Evolutionary conservation across 2,329 filamentous ascomycete genomes (phyloP), one percentile per base, ranked within the genome.

Genomic region (Pseudohalonectria lignicola): DNA sequence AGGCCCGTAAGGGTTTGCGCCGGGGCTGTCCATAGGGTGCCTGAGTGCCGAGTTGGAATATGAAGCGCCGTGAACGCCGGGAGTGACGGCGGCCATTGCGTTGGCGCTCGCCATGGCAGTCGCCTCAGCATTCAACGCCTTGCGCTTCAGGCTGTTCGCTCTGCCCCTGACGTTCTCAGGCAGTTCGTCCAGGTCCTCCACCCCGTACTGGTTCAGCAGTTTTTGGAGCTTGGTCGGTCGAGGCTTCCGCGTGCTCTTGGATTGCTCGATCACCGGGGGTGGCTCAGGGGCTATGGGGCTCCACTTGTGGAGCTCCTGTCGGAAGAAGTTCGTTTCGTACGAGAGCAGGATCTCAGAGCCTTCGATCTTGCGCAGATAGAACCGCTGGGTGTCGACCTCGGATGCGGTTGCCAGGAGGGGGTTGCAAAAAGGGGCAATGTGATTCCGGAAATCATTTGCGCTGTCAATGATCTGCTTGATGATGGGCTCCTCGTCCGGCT

Each of bases 161-260:
- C 94, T 94, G 4, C 84, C 77, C 45, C 85, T 80, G 44, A 88
- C 74, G 47, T 84, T 78, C 43, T 87, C 79, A 0, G 92, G 92
- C 4, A 98, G 69, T 47, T 95, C 85, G 39, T 96, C 90, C 0
- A 86, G 86, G 47, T 93, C 86, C 4, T 88, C 81, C 11, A 96
- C 86, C 2, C 87, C 88, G 43, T 92, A 77, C 50, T 92, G 82
- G 2, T 79, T 79, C 67, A 98, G 82, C 51, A 96, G 75, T 64
- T 95, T 96, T 58, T 96, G 90, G 47, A 95, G 76, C 61, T 98
- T 98, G 0, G 92, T 98, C 8, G 92, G 92, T 8, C 92, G 79
- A 30, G 92, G 92, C 60, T 98, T 98, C 41, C 92, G 76, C 4
- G 92, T 98, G 36, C 88, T 95, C 45, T 88, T 74, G 1, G 90